Percentiles rank a stretch among this genome's conserved stretches.
Conservation (phyloP, 2,329 filamentous ascomycete genomes). For the Phialophora expanda region DNA sequence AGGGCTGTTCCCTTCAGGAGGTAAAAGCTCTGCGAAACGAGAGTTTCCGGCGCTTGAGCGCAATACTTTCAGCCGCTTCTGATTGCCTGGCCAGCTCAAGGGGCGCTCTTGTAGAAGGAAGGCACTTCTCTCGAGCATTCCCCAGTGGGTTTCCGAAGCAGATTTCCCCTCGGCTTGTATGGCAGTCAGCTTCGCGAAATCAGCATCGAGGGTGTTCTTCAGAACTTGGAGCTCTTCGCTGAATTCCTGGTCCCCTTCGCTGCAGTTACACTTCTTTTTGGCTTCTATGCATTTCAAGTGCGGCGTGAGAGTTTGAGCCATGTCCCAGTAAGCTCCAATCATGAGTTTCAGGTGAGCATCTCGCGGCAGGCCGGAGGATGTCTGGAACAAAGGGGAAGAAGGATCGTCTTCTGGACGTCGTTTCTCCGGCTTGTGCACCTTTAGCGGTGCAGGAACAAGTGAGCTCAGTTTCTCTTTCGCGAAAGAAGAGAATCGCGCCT, state of each 20-base stretch:
- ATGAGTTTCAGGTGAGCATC: conserved; percentile 11
- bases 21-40: conserved; percentile 8
- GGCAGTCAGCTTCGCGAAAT: conserved; percentile 1
- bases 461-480: conserved; percentile 16
- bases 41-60: conserved; percentile 1
- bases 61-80: conserved; percentile 14
- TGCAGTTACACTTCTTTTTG: conserved; percentile 22
- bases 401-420: not conserved
- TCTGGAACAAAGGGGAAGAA: not conserved
- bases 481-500: conserved; percentile 4
- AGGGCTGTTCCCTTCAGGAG: not conserved
- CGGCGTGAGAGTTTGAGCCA: conserved; percentile 20
- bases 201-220: conserved; percentile 13
- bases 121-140: conserved; percentile 13
- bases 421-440: conserved; percentile 21
- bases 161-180: not conserved
- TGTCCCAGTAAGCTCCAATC: conserved; percentile 22
- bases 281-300: conserved; percentile 22
- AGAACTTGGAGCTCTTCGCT: conserved; percentile 16
- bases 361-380: conserved; percentile 1
- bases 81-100: conserved; percentile 13
- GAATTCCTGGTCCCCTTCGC: conserved; percentile 11
- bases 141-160: conserved; percentile 9
- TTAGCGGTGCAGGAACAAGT: conserved; percentile 22
- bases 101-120: conserved; percentile 9